Conservation (phyloP, 441 rosid species). For the Jatropha multifida region DNA sequence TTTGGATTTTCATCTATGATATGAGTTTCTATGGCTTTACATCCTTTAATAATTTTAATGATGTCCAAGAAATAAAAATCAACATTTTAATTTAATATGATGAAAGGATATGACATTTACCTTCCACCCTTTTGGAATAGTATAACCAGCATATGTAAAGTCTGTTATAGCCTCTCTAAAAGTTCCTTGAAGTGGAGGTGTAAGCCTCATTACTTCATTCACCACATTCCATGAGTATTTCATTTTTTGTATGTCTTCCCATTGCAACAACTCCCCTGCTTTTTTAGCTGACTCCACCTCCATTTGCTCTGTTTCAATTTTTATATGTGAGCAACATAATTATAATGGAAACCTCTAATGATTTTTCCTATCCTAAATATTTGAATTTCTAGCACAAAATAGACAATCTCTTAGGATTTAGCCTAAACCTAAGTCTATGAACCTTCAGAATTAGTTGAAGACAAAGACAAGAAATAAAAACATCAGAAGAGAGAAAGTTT, state of each 20-base stretch:
- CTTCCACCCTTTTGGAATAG: slow-evolving; percentile 46
- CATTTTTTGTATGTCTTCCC: slow-evolving; percentile 35
- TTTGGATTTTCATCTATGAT: no score
- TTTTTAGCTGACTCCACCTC: slow-evolving; percentile 23
- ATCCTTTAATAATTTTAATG: no score
- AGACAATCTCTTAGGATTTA: no score
- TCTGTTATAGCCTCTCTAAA: slow-evolving; percentile 34
- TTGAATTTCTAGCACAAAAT: no score
- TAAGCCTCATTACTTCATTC: slow-evolving; percentile 35
- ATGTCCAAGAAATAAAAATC: no score
- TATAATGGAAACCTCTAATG: no score
- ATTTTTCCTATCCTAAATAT: no score
- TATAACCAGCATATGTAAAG: slow-evolving; percentile 31
- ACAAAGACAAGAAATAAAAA: neutral
- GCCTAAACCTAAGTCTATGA: no score
- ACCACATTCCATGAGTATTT: slow-evolving; percentile 34
- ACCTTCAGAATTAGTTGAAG: no score
- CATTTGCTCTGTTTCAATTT: slow-evolving; percentile 25
- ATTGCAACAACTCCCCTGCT: slow-evolving; percentile 20
- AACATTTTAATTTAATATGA: no score
- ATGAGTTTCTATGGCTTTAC: neutral
- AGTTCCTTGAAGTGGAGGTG: slow-evolving; percentile 37
- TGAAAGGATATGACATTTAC: slow-evolving; percentile 7
- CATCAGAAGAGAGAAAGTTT: neutral
- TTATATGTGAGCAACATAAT: neutral